Evolutionary conservation across 805 yeast species (phyloP).

Genomic region (Saturnispora quitensis): DNA sequence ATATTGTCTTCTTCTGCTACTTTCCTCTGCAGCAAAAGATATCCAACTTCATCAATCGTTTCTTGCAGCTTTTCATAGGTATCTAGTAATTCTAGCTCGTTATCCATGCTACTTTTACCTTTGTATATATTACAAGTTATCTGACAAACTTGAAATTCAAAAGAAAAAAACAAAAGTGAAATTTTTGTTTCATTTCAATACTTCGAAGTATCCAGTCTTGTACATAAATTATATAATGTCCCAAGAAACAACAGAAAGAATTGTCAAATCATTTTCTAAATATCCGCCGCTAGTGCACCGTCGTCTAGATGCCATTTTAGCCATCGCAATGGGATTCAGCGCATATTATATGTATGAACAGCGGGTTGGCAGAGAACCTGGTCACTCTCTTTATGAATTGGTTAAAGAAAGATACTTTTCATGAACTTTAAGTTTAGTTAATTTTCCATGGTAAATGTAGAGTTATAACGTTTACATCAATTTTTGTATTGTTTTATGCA

Average conservation of each 20-base stretch:
- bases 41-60: neutral
- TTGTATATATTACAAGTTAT: neutral
- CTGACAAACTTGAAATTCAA: neutral
- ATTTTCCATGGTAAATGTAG: neutral
- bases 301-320: slow-evolving; percentile 56
- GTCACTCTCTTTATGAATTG: slow-evolving; percentile 53
- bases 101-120: neutral
- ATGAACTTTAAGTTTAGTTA: slow-evolving; percentile 5
- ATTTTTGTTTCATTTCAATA: neutral
- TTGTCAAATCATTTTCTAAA: slow-evolving; percentile 1
- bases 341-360: slow-evolving; percentile 58
- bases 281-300: slow-evolving; percentile 22
- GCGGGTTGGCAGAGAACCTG: slow-evolving; percentile 47
- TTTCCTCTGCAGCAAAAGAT: neutral
- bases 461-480: neutral
- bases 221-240: neutral
- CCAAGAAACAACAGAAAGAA: neutral
- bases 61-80: neutral
- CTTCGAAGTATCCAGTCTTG: neutral
- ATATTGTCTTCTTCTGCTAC: neutral
- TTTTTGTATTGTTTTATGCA: slow-evolving; percentile 2
- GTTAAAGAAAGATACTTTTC: slow-evolving; percentile 7
- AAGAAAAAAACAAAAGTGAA: neutral
- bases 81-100: neutral
- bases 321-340: slow-evolving; percentile 49